These are phyloP conservation scores for Fraxinus excelsior DNA, from an alignment of 257 asterid species.

Conservation along the genomic window DNA sequence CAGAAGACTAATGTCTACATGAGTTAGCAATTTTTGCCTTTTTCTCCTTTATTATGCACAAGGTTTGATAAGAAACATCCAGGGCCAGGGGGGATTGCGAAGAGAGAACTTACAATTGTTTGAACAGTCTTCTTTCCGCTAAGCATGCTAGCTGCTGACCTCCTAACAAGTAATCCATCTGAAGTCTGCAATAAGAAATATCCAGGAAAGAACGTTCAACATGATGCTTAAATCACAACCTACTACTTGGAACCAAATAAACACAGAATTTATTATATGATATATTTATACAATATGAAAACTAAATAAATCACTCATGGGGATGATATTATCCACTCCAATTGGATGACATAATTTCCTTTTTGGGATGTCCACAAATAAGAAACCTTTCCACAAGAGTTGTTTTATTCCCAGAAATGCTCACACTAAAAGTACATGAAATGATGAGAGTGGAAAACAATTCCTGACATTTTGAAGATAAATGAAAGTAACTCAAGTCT, in stretches of 20 bases:
- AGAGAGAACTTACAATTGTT: conserved; percentile 64
- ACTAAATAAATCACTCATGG: neutral
- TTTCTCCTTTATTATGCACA: neutral
- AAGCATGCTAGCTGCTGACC: conserved; percentile 99
- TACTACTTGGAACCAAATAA: neutral
- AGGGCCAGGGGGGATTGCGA: neutral
- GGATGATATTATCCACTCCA: neutral
- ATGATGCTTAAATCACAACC: conserved; percentile 8
- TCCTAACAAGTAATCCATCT: conserved; percentile 61
- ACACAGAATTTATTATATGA: neutral
- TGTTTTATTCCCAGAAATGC: neutral
- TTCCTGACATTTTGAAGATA: neutral
- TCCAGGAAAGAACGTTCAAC: conserved; percentile 18
- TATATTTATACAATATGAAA: neutral
- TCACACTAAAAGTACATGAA: neutral
- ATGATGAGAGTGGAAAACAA: neutral
- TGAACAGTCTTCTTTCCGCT: conserved; percentile 79
- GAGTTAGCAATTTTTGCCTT: neutral
- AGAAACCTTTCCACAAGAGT: neutral
- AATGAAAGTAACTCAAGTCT: neutral
- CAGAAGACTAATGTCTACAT: neutral
- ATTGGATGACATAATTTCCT: neutral
- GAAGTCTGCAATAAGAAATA: conserved; percentile 56
- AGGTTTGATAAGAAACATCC: neutral
- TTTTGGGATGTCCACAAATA: neutral